A percentile compares a stretch with the other conserved stretches of the same genome.
Conservation (phyloP, 257 asterid species). For the Solanum pimpinellifolium region DNA sequence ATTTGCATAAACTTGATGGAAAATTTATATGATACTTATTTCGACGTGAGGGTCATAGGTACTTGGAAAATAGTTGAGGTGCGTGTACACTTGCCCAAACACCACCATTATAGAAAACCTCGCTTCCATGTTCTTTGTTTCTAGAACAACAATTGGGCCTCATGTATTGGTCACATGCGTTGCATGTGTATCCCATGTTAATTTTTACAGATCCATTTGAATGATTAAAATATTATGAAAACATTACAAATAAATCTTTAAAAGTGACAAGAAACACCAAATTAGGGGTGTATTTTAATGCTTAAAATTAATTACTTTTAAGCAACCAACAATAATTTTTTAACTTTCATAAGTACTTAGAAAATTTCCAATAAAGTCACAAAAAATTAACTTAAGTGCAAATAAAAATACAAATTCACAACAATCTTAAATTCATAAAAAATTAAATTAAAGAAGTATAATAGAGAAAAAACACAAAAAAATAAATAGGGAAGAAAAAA, state of each 20-base stretch:
- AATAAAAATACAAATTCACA: background rate
- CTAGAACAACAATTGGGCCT: background rate
- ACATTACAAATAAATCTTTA: background rate
- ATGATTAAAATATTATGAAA: no score
- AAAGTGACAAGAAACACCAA: background rate
- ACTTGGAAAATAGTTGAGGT: background rate
- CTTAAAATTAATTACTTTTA: background rate
- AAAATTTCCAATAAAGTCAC: background rate
- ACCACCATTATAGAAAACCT: background rate
- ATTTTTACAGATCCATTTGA: background rate
- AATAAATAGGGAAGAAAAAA: background rate
- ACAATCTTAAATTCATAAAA: background rate
- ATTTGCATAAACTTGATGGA: background rate
- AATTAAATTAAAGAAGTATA: background rate
- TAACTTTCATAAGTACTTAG: background rate
- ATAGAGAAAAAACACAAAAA: background rate
- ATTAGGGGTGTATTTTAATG: background rate
- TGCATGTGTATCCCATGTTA: background rate
- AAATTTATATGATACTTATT: background rate
- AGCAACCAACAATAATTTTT: background rate
- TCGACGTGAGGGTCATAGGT: background rate
- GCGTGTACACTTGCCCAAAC: background rate
- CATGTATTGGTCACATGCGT: background rate
- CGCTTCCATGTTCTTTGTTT: background rate
- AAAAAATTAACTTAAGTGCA: background rate